These are phyloP conservation scores for Penicillium vulpinum DNA, from an alignment of 2,329 filamentous ascomycete species.

Conservation along the genomic window DNA sequence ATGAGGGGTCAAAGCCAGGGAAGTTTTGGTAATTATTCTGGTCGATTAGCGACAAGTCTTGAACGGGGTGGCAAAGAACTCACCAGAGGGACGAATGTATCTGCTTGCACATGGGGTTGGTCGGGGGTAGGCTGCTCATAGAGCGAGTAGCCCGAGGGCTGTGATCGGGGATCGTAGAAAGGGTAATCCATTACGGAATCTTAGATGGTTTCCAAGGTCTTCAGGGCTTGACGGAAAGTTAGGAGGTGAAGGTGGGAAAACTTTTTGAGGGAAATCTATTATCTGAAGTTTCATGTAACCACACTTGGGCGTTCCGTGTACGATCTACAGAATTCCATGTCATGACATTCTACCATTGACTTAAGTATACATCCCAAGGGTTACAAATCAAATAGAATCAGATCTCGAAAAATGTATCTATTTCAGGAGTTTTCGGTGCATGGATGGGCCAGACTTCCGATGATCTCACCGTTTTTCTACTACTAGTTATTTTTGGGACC, in stretches of 20 bases:
- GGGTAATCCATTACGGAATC: slow-evolving; percentile 55
- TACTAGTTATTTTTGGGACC: background rate
- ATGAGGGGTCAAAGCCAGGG: slow-evolving; percentile 41
- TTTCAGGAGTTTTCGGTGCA: background rate
- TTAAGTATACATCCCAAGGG: background rate
- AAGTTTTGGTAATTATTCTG: slow-evolving; percentile 40
- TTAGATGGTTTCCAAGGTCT: background rate
- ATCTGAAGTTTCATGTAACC: background rate
- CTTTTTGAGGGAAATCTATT: background rate
- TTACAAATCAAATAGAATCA: background rate
- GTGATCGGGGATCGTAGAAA: slow-evolving; percentile 49
- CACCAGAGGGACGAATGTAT: slow-evolving; percentile 33
- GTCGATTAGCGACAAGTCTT: slow-evolving; percentile 1
- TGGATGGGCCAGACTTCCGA: background rate
- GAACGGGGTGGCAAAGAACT: background rate
- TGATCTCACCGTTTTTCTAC: slow-evolving; percentile 2
- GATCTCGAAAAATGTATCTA: background rate
- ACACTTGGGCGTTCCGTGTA: background rate
- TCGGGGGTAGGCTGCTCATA: slow-evolving; percentile 48
- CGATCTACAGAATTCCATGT: background rate
- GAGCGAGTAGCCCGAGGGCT: slow-evolving; percentile 48
- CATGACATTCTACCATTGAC: background rate
- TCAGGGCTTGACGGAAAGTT: background rate
- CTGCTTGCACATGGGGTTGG: slow-evolving; percentile 40
- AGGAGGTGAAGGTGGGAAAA: background rate